Percentiles rank a stretch among this genome's conserved stretches.
Evolutionary conservation across 441 rosid genomes (phyloP).

Genomic region (Dalechampia spathulata): DNA sequence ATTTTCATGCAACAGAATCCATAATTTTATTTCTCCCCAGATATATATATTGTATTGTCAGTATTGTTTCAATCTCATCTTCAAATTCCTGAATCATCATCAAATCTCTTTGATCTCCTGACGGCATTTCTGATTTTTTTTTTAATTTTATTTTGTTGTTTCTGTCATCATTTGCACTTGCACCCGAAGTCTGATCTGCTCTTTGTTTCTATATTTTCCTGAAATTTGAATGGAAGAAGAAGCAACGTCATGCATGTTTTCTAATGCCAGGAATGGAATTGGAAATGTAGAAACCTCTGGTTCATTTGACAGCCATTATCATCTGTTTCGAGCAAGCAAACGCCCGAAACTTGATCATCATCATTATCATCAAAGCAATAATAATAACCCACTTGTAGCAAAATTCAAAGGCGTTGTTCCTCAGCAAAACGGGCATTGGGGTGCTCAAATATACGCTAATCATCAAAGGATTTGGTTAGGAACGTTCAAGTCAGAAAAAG

Average conservation of each 20-base stretch:
- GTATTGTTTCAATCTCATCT: neutral
- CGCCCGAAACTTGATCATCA: constrained; percentile 23
- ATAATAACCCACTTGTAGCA: neutral
- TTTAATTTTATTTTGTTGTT: neutral
- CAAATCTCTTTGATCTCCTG: neutral
- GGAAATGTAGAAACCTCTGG: constrained; percentile 19
- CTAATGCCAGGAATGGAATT: constrained; percentile 15
- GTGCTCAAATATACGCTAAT: constrained; percentile 55
- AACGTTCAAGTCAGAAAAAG: constrained; percentile 45
- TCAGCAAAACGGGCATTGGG: constrained; percentile 62
- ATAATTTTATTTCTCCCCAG: neutral
- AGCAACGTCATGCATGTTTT: constrained; percentile 26
- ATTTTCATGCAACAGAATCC: constrained; percentile 16
- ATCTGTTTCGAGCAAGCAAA: constrained; percentile 19
- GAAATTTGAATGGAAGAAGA: constrained; percentile 26
- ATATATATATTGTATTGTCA: neutral
- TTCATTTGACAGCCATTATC: constrained; percentile 18
- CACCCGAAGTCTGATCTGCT: too few species aligned
- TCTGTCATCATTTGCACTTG: too few species aligned
- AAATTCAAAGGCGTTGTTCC: constrained; percentile 57
- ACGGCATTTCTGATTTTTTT: neutral
- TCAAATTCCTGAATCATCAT: neutral
- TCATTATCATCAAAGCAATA: neutral
- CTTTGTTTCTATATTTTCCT: too few species aligned
- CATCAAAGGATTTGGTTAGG: constrained; percentile 62